phyloP scores from a whole-genome alignment of 1,284 basidiomycete genomes.

The Ustilago sp. region DNA sequence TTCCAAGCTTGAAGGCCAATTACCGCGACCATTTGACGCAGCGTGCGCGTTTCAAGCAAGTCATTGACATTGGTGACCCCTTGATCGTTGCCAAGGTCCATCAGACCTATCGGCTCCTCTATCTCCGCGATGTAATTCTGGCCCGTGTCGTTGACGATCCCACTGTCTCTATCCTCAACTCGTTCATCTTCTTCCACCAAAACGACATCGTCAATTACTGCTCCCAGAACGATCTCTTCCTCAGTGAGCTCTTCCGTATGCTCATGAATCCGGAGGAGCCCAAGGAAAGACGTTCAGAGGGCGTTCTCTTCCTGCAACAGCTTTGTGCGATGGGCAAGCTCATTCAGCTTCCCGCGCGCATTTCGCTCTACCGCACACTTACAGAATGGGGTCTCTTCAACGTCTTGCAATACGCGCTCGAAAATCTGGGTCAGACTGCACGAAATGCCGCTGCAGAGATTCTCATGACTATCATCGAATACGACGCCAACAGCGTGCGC shows the following conservation, averaged over 20 bases:
- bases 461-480: slow-evolving; percentile 86
- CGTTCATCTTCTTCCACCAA: slow-evolving; percentile 98
- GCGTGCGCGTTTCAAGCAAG: slow-evolving; percentile 77
- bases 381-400: slow-evolving; percentile 89
- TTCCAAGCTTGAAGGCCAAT: slow-evolving; percentile 92
- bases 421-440: slow-evolving; percentile 74
- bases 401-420: slow-evolving; percentile 81
- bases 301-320: slow-evolving; percentile 83
- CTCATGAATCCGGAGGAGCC: slow-evolving; percentile 29
- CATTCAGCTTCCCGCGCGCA: slow-evolving; percentile 86
- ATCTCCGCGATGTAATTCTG: slow-evolving; percentile 97
- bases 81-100: slow-evolving; percentile 77
- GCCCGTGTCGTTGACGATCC: slow-evolving; percentile 93
- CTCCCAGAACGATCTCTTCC: slow-evolving; percentile 80
- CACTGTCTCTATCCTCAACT: slow-evolving; percentile 95
- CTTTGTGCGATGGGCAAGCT: slow-evolving; percentile 96
- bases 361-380: slow-evolving; percentile 87
- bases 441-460: slow-evolving; percentile 89
- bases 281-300: slow-evolving; percentile 57
- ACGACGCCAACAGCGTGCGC: slow-evolving; percentile 88
- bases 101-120: slow-evolving; percentile 94
- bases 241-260: slow-evolving; percentile 81
- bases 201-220: slow-evolving; percentile 95
- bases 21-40: slow-evolving; percentile 91
- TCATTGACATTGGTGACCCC: slow-evolving; percentile 65